These are phyloP conservation scores for Fusarium verticillioides DNA, from an alignment of 2,329 filamentous ascomycete genomes.

Conservation along the genomic window DNA sequence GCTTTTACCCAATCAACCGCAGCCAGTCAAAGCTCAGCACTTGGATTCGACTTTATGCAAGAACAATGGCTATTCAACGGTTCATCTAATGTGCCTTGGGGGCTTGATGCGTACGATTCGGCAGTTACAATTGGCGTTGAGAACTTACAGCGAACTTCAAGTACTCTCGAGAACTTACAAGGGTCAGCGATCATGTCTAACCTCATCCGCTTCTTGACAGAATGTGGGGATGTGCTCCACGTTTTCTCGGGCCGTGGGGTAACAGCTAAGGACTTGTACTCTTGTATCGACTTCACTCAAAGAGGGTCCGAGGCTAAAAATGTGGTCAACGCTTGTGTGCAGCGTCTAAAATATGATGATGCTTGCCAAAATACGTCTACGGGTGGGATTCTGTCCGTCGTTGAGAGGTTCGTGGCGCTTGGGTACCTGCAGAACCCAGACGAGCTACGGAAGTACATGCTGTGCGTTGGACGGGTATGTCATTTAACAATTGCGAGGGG, in stretches of 20 bases:
- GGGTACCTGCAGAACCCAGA: neutral
- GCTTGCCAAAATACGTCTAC: rapidly evolving
- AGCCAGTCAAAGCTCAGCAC: neutral
- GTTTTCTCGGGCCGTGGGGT: neutral
- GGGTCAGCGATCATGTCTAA: neutral
- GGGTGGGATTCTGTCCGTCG: rapidly evolving
- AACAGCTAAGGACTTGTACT: neutral
- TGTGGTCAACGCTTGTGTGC: neutral
- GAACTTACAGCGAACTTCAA: rapidly evolving
- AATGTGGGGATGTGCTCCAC: neutral
- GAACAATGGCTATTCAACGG: rapidly evolving
- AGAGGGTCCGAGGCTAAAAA: neutral
- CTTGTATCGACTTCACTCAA: neutral
- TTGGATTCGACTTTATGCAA: too few relatives aligned
- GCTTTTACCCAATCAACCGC: too few relatives aligned
- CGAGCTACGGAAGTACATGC: neutral
- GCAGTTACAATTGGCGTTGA: rapidly evolving
- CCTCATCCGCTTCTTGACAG: neutral
- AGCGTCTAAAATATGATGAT: rapidly evolving
- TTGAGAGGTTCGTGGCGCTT: neutral
- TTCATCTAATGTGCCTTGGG: rapidly evolving
- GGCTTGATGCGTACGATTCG: too few relatives aligned
- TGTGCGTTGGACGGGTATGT: neutral
- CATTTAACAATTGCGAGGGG: too few relatives aligned
- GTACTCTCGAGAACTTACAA: rapidly evolving